A percentile compares a stretch with the other conserved stretches of the same genome.
These are phyloP conservation scores for Arthrobotrys iridis DNA, from an alignment of 2,329 filamentous ascomycete genomes.

Conservation along the genomic window DNA sequence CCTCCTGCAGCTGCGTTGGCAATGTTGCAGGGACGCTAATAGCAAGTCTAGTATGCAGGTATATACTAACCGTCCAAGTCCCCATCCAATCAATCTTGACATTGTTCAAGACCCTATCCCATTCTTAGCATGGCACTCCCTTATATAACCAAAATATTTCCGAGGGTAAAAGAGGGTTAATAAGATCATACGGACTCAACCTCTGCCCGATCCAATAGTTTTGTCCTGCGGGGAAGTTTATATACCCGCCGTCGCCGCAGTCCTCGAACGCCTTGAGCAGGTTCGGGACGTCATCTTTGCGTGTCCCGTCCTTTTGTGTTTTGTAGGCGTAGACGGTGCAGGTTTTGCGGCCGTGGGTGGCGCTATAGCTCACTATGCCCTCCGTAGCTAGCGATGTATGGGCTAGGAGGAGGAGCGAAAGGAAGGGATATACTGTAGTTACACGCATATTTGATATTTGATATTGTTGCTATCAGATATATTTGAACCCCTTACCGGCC, in stretches of 20 bases:
- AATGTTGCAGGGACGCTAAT: too few species aligned
- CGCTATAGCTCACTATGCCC: slow-evolving; percentile 12
- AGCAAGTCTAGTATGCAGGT: background rate
- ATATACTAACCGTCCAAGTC: slow-evolving; percentile 65
- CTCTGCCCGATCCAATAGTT: slow-evolving; percentile 66
- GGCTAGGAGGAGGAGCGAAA: slow-evolving; percentile 6
- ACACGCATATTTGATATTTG: too few species aligned
- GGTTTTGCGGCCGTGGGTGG: slow-evolving; percentile 27
- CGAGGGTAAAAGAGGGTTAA: background rate
- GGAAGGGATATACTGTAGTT: background rate
- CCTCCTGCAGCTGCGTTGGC: too few species aligned
- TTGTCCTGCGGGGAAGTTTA: slow-evolving; percentile 66
- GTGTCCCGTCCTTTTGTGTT: background rate
- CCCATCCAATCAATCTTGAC: slow-evolving; percentile 68
- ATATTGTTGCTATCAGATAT: too few species aligned
- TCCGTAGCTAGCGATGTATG: background rate
- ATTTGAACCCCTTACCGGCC: too few species aligned
- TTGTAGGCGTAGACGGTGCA: slow-evolving; percentile 28
- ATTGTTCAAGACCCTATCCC: slow-evolving; percentile 62
- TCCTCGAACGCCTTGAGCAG: slow-evolving; percentile 59
- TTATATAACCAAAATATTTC: background rate
- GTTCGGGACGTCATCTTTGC: slow-evolving; percentile 20
- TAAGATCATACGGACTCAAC: slow-evolving; percentile 63
- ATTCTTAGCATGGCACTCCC: background rate
- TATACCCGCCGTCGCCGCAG: slow-evolving; percentile 61